phyloP scores from a whole-genome alignment of 2,329 filamentous ascomycete genomes.

The Fusarium foetens region DNA sequence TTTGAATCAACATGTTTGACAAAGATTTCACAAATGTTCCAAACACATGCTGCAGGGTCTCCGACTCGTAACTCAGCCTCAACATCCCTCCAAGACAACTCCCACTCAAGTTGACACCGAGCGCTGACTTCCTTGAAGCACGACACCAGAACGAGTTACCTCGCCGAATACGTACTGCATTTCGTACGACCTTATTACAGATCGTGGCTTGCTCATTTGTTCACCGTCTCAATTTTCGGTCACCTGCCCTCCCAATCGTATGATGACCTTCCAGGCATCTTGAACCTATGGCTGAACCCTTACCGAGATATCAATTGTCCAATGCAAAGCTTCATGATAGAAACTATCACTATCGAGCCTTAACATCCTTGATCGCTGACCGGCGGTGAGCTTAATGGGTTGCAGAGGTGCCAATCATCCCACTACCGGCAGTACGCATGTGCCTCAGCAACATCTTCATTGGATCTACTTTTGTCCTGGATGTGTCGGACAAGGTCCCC shows the following conservation, averaged over 20 bases:
- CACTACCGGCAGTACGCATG: constrained; percentile 33
- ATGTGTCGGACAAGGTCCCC: constrained; percentile 20
- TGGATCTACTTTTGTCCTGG: constrained; percentile 20
- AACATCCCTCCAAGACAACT: background rate
- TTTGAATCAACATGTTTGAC: background rate
- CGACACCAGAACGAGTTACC: constrained; percentile 2
- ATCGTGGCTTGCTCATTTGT: constrained; percentile 36
- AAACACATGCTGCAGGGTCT: background rate
- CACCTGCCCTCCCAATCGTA: constrained; percentile 39
- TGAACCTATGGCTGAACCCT: constrained; percentile 8
- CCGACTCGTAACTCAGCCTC: constrained; percentile 13
- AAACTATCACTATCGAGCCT: constrained; percentile 1
- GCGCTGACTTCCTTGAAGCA: too few relatives aligned
- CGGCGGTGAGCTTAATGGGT: constrained; percentile 37
- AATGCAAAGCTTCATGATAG: constrained; percentile 11
- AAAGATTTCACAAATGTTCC: background rate
- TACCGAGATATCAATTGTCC: constrained; percentile 3
- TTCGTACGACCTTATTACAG: constrained; percentile 36
- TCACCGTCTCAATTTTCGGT: constrained; percentile 41
- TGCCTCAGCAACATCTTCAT: constrained; percentile 24
- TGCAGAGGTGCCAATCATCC: constrained; percentile 34
- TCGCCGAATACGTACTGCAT: constrained; percentile 29
- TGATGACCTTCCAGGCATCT: constrained; percentile 32
- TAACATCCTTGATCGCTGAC: constrained; percentile 29
- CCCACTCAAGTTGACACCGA: background rate